These are phyloP conservation scores for Kazachstania bromeliacearum DNA, from an alignment of 805 yeast species.

Conservation along the genomic window DNA sequence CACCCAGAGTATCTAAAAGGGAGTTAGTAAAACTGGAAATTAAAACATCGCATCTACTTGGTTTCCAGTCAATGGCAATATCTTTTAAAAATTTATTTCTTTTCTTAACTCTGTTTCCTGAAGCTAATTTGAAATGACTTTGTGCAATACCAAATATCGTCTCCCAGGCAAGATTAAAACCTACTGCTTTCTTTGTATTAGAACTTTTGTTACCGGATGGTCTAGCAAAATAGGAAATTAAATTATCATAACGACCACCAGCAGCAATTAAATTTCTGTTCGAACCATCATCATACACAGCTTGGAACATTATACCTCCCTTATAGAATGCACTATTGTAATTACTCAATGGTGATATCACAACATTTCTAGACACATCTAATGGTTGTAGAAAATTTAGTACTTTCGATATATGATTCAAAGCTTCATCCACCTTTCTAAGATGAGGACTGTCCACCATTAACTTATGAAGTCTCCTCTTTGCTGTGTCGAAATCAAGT, in stretches of 20 bases:
- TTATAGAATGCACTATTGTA: conserved; percentile 72
- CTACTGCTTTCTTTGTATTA: conserved; percentile 57
- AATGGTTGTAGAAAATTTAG: conserved; percentile 43
- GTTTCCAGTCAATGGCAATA: conserved; percentile 38
- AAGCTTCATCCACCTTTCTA: conserved; percentile 49
- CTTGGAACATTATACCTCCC: conserved; percentile 84
- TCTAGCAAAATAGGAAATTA: conserved; percentile 59
- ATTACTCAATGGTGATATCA: conserved; percentile 73
- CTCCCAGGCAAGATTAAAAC: conserved; percentile 76
- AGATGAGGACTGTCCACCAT: conserved; percentile 68
- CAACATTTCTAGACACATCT: conserved; percentile 49
- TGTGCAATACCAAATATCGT: conserved; percentile 45
- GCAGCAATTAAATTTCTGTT: conserved; percentile 55
- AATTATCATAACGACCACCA: conserved; percentile 86
- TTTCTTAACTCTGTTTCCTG: conserved; percentile 25
- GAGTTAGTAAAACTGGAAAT: conserved; percentile 58
- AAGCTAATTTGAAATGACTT: conserved; percentile 34
- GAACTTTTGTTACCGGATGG: conserved; percentile 32
- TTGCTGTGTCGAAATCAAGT: conserved; percentile 57
- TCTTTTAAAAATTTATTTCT: conserved; percentile 32
- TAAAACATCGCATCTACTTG: conserved; percentile 70
- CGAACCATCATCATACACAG: conserved; percentile 53
- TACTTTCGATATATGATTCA: conserved; percentile 54
- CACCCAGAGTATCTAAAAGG: conserved; percentile 49
- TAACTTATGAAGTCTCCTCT: conserved; percentile 50